These are phyloP conservation scores for Hemisphaericaspora nanyangensis DNA, from an alignment of 805 yeast species.

Conservation along the genomic window DNA sequence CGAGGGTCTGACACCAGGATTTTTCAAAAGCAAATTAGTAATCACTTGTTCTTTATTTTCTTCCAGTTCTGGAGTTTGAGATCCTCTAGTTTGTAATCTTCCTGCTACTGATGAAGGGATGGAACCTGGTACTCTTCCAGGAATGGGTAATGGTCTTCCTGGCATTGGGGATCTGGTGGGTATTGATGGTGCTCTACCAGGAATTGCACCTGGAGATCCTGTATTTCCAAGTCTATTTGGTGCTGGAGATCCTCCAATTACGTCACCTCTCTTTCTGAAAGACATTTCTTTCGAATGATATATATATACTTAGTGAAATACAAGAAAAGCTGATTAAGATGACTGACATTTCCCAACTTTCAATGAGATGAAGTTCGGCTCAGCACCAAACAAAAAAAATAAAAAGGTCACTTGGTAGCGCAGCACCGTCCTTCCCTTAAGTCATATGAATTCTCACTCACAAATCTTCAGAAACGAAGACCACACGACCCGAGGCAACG, in stretches of 20 bases:
- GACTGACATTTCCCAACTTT: background rate
- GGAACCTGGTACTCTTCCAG: conserved; percentile 8
- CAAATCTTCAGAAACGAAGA: too few relatives aligned
- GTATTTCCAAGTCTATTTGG: conserved; percentile 6
- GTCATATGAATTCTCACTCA: too few relatives aligned
- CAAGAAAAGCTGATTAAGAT: background rate
- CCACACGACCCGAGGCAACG: too few relatives aligned
- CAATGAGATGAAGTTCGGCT: background rate
- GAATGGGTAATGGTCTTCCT: conserved; percentile 1
- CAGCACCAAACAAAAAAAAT: background rate
- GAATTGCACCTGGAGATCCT: conserved; percentile 2
- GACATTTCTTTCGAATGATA: conserved; percentile 23
- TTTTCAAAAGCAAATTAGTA: conserved; percentile 9
- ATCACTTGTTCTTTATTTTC: background rate
- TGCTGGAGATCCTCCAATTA: conserved; percentile 17
- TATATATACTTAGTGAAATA: background rate
- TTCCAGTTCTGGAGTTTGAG: background rate
- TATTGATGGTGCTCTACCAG: background rate
- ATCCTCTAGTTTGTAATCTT: background rate
- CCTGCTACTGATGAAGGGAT: conserved; percentile 1
- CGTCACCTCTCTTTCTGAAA: conserved; percentile 41
- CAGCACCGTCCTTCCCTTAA: too few relatives aligned
- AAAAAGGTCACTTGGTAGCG: too few relatives aligned
- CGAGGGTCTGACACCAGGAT: conserved; percentile 75
- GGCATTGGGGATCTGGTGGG: background rate